Evolutionary conservation across 2,329 filamentous ascomycete species (phyloP).

Genomic region (Fusarium floridanum): DNA sequence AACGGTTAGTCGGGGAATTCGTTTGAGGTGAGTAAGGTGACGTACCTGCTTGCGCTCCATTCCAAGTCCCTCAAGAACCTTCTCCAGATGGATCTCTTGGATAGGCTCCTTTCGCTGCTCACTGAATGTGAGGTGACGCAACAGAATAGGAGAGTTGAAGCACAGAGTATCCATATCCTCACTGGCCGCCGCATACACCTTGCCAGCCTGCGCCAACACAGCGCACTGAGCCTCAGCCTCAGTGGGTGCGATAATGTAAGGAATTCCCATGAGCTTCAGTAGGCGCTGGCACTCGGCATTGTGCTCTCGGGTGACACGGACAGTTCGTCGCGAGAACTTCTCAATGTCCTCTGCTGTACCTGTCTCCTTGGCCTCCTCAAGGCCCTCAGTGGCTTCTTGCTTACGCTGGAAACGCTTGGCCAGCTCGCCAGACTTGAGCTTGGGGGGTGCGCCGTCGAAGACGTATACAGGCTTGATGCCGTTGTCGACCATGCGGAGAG

Average conservation of each 20-base stretch:
- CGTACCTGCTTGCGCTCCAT: conserved; percentile 89
- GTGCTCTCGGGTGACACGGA: conserved; percentile 95
- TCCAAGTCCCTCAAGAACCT: conserved; percentile 84
- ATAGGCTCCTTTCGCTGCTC: conserved; percentile 98
- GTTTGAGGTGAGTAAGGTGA: neutral
- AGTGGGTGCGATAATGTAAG: conserved; percentile 93
- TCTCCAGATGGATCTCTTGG: conserved; percentile 91
- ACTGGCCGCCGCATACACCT: conserved; percentile 95
- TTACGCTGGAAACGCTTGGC: conserved; percentile 97
- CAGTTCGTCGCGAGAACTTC: conserved; percentile 94
- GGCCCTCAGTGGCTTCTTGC: conserved; percentile 87
- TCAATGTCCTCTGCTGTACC: conserved; percentile 98
- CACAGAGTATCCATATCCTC: conserved; percentile 99
- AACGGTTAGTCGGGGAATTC: conserved; percentile 18
- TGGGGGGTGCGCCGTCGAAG: conserved; percentile 96
- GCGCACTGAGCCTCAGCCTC: conserved; percentile 98
- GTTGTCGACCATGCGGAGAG: conserved; percentile 96
- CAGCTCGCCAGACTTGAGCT: conserved; percentile 96
- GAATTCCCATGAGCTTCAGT: conserved; percentile 94
- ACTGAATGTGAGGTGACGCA: conserved; percentile 95
- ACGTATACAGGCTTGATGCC: conserved; percentile 99
- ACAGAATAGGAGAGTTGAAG: conserved; percentile 90
- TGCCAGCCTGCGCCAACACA: conserved; percentile 86
- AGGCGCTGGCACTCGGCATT: conserved; percentile 94
- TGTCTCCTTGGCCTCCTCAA: conserved; percentile 96